phyloP scores from a whole-genome alignment of 176 grass and related monocot genomes.

The Echinochloa phyllopogon region DNA sequence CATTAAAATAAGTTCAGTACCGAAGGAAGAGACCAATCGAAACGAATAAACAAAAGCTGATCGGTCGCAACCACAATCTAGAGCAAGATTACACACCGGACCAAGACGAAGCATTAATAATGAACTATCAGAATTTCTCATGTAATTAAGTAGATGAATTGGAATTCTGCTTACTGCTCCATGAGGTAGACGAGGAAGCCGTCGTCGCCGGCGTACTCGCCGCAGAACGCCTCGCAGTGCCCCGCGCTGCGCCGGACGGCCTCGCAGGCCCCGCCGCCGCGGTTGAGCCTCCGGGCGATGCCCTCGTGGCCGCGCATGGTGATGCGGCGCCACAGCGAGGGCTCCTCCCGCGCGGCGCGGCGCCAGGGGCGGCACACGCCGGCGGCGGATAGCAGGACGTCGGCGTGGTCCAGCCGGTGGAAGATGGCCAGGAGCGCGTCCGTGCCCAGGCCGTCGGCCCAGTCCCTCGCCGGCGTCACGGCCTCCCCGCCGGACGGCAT shows the following conservation, averaged over 20 bases:
- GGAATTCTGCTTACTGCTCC: background rate
- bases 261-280: background rate
- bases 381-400: background rate
- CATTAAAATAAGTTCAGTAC: too few species aligned
- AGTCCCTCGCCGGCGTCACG: background rate
- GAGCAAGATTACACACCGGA: too few species aligned
- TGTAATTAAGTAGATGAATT: too few species aligned
- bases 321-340: conserved; percentile 34
- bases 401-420: background rate
- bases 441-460: background rate
- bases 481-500: too few species aligned
- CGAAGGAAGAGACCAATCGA: too few species aligned
- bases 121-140: too few species aligned
- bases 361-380: conserved; percentile 16
- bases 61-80: too few species aligned
- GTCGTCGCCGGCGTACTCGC: background rate
- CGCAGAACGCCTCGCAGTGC: background rate
- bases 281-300: background rate
- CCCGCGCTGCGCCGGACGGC: background rate
- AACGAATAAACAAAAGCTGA: too few species aligned
- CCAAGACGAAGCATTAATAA: too few species aligned
- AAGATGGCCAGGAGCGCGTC: background rate
- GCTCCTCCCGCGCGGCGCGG: background rate
- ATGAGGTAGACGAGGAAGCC: background rate
- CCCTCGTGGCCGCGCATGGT: background rate